Conservation (phyloP, 2,329 filamentous ascomycete genomes). For the Verticillium nonalfalfae region DNA sequence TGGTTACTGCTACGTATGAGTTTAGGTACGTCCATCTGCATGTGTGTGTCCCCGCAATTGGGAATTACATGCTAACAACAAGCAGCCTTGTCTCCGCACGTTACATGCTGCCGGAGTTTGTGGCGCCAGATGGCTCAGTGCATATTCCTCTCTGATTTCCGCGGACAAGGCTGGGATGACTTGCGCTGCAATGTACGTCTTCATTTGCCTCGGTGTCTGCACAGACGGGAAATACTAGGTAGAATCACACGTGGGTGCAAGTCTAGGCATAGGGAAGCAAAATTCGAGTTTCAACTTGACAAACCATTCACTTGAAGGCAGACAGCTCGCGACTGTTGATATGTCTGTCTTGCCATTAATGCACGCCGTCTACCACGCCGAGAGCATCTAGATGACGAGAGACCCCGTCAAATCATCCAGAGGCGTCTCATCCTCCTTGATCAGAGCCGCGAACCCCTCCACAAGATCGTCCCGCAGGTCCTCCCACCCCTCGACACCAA, state of each 20-base stretch:
- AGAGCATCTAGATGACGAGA: background rate
- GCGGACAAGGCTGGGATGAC: background rate
- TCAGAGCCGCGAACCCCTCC: conserved; percentile 55
- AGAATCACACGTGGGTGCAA: too few relatives aligned
- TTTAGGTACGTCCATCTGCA: conserved; percentile 23
- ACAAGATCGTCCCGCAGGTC: conserved; percentile 74
- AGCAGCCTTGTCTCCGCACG: conserved; percentile 23
- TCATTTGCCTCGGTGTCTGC: too few relatives aligned
- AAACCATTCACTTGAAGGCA: too few relatives aligned
- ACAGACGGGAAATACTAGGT: too few relatives aligned
- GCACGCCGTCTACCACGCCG: too few relatives aligned
- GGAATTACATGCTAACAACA: conserved; percentile 5
- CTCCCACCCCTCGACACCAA: conserved; percentile 82
- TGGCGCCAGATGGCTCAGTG: conserved; percentile 24
- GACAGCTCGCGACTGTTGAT: background rate
- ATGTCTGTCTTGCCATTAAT: too few relatives aligned
- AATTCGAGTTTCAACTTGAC: too few relatives aligned
- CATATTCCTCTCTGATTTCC: conserved; percentile 19
- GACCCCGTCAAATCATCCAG: background rate
- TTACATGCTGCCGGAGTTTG: conserved; percentile 21
- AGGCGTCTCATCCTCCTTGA: conserved; percentile 17
- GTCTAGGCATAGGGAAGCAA: too few relatives aligned
- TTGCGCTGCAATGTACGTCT: too few relatives aligned
- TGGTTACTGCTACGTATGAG: conserved; percentile 23
- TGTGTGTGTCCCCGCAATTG: too few relatives aligned